Evolutionary conservation across 495 filamentous ascomycete species (phyloP), one percentile per base, ranked within the genome.

Genomic region (Ramalina intermedia): DNA sequence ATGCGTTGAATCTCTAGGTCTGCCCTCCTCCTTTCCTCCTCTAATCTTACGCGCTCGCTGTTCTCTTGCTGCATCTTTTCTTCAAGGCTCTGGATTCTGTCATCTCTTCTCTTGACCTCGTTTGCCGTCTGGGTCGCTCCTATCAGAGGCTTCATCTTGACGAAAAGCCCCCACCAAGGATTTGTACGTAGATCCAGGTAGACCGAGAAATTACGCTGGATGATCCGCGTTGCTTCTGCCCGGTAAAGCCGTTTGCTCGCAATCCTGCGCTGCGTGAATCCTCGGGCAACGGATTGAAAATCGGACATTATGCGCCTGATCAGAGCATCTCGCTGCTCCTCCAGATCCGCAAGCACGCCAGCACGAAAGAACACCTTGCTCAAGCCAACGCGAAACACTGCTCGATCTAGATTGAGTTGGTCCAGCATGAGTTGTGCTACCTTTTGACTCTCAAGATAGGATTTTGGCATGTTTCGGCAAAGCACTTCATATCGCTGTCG

Each of bases 331-430:
- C 93, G 80, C 55, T 87, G 82, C 64, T 96, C 93, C 74, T 99
- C 93, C 27, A 99, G 72, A 56, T 96, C 93, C 21, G 93, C 93
- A 20, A 99, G 75, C 6, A 99, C 91, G 47, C 93, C 93, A 42
- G 93, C 89, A 48, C 91, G 73, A 72, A 99, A 99, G 68, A 99
- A 99, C 7, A 99, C 90, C 58, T 99, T 99, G 20, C 93, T 96
- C 33, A 94, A 66, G 42, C 93, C 93, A 50, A 99, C 87, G 21
- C 93, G 84, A 64, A 91, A 99, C 40, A 93, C 76, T 2, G 85
- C 70, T 50, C 68, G 75, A 60, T 99, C 91, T 57, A 96, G 72
- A 16, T 78, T 79, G 4, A 99, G 75, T 64, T 85, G 88, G 45
- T 94, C 84, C 4, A 99, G 72, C 79, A 99, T 96, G 20, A 88